Percentiles rank a stretch among this genome's conserved stretches.
Evolutionary conservation across 208 protist genomes (phyloP).

Genomic region (Dictyostelium gargantuum): DNA sequence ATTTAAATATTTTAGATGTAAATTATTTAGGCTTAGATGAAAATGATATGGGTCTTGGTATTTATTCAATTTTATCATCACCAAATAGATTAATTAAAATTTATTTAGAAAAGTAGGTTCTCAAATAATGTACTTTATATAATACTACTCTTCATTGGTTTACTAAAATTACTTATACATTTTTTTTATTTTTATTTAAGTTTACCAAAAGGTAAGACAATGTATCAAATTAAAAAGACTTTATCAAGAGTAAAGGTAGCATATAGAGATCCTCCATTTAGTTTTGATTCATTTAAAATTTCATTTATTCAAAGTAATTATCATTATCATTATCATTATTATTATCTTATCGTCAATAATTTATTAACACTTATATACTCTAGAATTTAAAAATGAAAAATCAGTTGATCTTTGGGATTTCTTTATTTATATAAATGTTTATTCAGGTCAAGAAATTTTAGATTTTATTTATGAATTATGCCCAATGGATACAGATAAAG

Average conservation of each 20-base stretch:
- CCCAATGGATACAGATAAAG: background rate
- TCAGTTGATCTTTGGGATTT: background rate
- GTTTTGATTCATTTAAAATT: background rate
- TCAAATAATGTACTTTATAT: no score
- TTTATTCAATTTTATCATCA: background rate
- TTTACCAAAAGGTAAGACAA: background rate
- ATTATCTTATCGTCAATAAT: no score
- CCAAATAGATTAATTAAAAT: background rate
- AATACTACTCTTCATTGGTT: no score
- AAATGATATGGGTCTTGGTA: background rate
- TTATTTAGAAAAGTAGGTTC: constrained; percentile 9
- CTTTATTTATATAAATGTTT: background rate
- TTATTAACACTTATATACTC: no score
- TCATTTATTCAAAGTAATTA: background rate
- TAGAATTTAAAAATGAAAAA: background rate
- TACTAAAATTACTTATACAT: no score
- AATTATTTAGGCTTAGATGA: background rate
- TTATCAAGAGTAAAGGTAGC: background rate
- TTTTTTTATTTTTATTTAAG: background rate
- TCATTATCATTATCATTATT: no score
- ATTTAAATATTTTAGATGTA: background rate
- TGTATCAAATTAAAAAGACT: background rate
- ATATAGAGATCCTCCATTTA: background rate
- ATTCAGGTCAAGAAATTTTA: background rate
- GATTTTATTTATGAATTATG: background rate